Conservation (phyloP, 768 basidiomycete genomes). For the Dacryopinax spathularia region DNA sequence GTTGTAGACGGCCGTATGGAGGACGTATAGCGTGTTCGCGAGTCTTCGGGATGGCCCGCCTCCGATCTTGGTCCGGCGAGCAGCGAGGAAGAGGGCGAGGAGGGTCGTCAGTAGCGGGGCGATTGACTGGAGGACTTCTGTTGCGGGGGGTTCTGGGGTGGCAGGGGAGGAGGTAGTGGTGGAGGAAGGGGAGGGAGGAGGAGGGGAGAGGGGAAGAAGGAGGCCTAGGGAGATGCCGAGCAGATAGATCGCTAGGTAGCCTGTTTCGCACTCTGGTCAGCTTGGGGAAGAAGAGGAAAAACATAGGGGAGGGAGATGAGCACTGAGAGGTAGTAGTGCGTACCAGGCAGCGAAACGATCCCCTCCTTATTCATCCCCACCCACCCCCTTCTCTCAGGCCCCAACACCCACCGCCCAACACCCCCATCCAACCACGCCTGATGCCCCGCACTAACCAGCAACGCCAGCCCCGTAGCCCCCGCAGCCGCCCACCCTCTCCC, state of each 20-base stretch:
- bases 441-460: not conserved
- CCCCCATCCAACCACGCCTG: not conserved
- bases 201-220: constrained; percentile 66
- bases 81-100: constrained; percentile 25
- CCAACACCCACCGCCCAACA: constrained; percentile 42
- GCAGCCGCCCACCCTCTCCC: not conserved
- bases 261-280: constrained; percentile 25
- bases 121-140: constrained; percentile 11
- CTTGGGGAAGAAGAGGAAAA: not conserved
- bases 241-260: constrained; percentile 82
- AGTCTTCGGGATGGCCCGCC: constrained; percentile 43
- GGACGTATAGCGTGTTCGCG: constrained; percentile 73
- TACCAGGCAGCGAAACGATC: constrained; percentile 61
- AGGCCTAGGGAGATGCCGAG: constrained; percentile 71
- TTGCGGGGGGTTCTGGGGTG: constrained; percentile 38
- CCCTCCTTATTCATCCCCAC: constrained; percentile 87
- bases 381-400: constrained; percentile 45
- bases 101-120: constrained; percentile 28
- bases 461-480: not conserved
- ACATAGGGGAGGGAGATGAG: not conserved
- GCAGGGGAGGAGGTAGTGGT: too few relatives aligned
- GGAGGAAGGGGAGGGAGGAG: too few relatives aligned
- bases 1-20: constrained; percentile 85
- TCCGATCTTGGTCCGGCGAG: constrained; percentile 24
- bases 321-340: too few relatives aligned